Evolutionary conservation across 805 yeast genomes (phyloP), one percentile per base, ranked within the genome.

Genomic region (Saturnispora diversa): DNA sequence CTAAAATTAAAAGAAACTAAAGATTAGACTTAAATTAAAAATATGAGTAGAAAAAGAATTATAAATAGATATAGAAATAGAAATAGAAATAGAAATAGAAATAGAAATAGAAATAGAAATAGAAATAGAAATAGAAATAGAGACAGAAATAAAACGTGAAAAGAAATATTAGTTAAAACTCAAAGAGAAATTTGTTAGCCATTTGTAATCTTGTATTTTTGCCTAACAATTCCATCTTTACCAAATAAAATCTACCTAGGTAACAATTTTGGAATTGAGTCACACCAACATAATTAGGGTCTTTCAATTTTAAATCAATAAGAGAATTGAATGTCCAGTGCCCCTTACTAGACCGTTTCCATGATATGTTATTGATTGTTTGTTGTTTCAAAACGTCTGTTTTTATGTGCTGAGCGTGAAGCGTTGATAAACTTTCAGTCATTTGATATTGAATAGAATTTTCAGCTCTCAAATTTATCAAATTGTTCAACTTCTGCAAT

Each of bases 261-360:
- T 37, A 30, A 19, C 52, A 49, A n/a, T 40, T 41, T 25, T 47
- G 49, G 19, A 47, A 49, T 9, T 32, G 28, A 6, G 23, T 12
- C 12, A 36, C 16, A 16, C 20, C 26, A n/a, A 4, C 19, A 12
- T 11, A 17, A 9, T n/a, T 19, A 10, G 17, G 7, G 19, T 12
- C 23, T 2, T 10, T 11, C 12, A 30, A 15, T 30, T 30, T 3
- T 11, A 30, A 12, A 19, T 19, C 23, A 20, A 30, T 17, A 11
- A 10, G 13, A 6, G 23, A 21, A 19, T 30, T 12, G 19, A 7
- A 34, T 4, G 19, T 22, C 32, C 39, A 36, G 4, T 23, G 36
- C 4, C 9, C 5, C 5, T 33, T 13, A 16, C 36, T 20, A 23
- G 24, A 20, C 6, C 3, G 10, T 4, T 7, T 10, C 36, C 36